Conservation (phyloP, 352 stramenopile species). For the Pythium guiyangense region DNA sequence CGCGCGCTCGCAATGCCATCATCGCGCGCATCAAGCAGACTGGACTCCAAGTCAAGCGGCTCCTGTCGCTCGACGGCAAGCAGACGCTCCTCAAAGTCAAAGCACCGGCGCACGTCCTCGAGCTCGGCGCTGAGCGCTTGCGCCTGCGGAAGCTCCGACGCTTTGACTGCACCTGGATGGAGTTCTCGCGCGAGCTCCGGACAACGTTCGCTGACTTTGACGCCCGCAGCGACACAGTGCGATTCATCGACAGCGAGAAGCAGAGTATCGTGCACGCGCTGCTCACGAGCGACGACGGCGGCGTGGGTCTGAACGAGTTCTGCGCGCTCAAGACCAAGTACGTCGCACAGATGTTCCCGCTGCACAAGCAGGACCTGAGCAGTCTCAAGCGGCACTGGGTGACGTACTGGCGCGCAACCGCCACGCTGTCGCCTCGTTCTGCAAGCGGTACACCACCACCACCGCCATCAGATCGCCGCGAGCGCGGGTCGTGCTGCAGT, state of each 20-base stretch:
- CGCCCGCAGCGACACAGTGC: conserved; percentile 24
- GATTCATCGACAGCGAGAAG: conserved; percentile 80
- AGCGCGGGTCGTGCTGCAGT: conserved; percentile 1
- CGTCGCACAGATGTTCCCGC: conserved; percentile 83
- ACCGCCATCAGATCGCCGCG: neutral
- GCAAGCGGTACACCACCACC: neutral
- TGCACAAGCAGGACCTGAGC: conserved; percentile 81
- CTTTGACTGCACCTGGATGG: conserved; percentile 79
- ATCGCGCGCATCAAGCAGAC: conserved; percentile 51
- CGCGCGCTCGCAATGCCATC: conserved; percentile 30
- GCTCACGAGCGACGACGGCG: conserved; percentile 27
- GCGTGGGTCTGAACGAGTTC: conserved; percentile 67
- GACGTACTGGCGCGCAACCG: conserved; percentile 57
- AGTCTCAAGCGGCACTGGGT: conserved; percentile 68
- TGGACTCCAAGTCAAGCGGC: conserved; percentile 63
- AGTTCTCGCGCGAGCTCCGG: conserved; percentile 63
- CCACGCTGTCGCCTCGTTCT: neutral
- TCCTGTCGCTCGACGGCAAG: conserved; percentile 69
- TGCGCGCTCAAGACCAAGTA: conserved; percentile 54
- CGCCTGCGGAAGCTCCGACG: conserved; percentile 54
- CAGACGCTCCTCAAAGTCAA: conserved; percentile 79
- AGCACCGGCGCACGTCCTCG: conserved; percentile 55
- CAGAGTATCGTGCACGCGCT: conserved; percentile 73
- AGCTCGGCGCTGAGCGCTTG: conserved; percentile 65
- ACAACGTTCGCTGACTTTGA: conserved; percentile 70